phyloP scores from a whole-genome alignment of 768 basidiomycete genomes.

The Lyophyllum shimeji region DNA sequence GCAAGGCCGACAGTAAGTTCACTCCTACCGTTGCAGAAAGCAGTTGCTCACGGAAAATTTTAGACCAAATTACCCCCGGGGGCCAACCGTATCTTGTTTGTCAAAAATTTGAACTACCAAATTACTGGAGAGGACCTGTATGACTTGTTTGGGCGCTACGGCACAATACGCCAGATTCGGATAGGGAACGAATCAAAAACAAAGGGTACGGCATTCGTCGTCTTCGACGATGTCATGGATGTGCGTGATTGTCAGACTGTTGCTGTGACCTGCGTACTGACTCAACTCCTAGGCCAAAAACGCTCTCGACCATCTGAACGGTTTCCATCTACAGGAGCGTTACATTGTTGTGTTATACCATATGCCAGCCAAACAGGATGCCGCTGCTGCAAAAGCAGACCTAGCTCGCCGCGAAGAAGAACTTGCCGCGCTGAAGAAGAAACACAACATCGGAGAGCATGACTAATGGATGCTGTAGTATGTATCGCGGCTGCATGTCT shows the following conservation, averaged over 20 bases:
- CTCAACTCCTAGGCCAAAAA: conserved; percentile 76
- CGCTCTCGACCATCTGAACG: conserved; percentile 94
- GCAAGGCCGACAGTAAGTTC: conserved; percentile 66
- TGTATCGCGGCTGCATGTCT: conserved; percentile 13
- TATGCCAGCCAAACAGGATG: conserved; percentile 96
- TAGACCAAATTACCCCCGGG: conserved; percentile 89
- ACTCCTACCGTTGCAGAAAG: neutral
- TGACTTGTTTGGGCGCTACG: conserved; percentile 97
- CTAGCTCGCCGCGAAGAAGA: conserved; percentile 91
- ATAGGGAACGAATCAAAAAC: conserved; percentile 92
- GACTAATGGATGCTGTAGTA: conserved; percentile 38
- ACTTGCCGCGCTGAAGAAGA: conserved; percentile 80
- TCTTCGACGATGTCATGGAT: conserved; percentile 96
- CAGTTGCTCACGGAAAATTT: conserved; percentile 1
- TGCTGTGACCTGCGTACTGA: conserved; percentile 8
- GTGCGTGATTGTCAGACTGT: conserved; percentile 42
- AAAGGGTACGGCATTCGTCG: conserved; percentile 95
- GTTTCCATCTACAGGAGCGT: conserved; percentile 96
- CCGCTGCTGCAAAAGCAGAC: conserved; percentile 90
- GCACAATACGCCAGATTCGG: conserved; percentile 92
- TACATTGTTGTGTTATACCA: conserved; percentile 98
- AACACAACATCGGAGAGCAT: conserved; percentile 83
- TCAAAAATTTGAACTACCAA: conserved; percentile 91
- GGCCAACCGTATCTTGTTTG: conserved; percentile 89
- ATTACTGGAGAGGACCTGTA: conserved; percentile 94